Evolutionary conservation across 2,329 filamentous ascomycete species (phyloP).

Genomic region (Cladophialophora chaetospira): DNA sequence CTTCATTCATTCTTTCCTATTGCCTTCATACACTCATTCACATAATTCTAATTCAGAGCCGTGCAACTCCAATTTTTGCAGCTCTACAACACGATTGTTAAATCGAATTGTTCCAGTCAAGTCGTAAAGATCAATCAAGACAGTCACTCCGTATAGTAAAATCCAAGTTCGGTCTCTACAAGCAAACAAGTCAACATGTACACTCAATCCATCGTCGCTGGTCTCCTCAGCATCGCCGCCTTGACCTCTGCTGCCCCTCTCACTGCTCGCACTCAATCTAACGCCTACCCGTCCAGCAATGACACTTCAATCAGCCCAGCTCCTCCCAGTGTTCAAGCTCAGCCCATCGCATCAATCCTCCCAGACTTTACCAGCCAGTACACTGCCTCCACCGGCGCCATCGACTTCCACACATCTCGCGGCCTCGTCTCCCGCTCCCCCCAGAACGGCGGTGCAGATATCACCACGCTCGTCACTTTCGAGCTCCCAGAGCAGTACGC

Average conservation of each 20-base stretch:
- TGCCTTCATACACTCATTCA: constrained; percentile 18
- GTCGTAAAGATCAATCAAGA: neutral
- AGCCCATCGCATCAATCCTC: constrained; percentile 19
- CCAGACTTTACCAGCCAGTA: constrained; percentile 24
- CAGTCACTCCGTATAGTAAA: too few relatives aligned
- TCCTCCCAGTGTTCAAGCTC: neutral
- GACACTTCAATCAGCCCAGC: constrained; percentile 1
- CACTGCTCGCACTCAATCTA: constrained; percentile 5
- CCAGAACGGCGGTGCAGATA: constrained; percentile 37
- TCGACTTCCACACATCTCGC: constrained; percentile 37
- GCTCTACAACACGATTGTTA: neutral
- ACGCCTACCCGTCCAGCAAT: neutral
- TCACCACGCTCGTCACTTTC: constrained; percentile 34
- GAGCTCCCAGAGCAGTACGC: constrained; percentile 18
- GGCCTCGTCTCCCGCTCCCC: constrained; percentile 58
- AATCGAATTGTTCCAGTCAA: constrained; percentile 2
- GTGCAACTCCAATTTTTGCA: too few relatives aligned
- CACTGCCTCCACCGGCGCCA: constrained; percentile 39
- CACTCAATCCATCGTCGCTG: constrained; percentile 13
- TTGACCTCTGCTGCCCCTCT: constrained; percentile 19
- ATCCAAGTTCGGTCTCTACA: too few relatives aligned
- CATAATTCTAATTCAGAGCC: neutral
- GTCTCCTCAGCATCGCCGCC: constrained; percentile 15
- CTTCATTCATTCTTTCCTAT: constrained; percentile 14
- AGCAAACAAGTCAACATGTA: constrained; percentile 2